Evolutionary conservation across 2,329 filamentous ascomycete species (phyloP), one percentile per base, ranked within the genome.

Genomic region (Colletotrichum brevisporum): DNA sequence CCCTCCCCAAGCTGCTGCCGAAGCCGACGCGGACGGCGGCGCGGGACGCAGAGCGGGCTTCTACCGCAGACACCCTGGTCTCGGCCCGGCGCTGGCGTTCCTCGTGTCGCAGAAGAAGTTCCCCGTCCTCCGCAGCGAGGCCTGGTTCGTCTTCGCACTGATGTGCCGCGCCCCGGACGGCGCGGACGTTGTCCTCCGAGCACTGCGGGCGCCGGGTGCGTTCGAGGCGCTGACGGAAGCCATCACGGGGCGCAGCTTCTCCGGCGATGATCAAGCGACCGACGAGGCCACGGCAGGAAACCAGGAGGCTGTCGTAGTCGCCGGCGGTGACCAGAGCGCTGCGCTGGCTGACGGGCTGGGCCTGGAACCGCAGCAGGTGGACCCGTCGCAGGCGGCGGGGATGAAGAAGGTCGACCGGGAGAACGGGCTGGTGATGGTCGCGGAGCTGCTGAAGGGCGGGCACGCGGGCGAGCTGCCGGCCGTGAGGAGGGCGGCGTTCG

Each of bases 141-240:
- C 85, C 3, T 88, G 89, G 84, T 91, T 91, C 71, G 84, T 89
- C 6, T 83, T 90, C 59, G 89, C 89, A 2, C 82, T 91, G 41
- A 87, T 91, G 83, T 84, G 84, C 48, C 83, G 88, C 31, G 83
- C 84, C 2, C 64, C 74, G 1, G 84, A 86, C 43, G 88, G 88
- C 8, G 84, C 86, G 2, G 73, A 76, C 2, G 77, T 86, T 12
- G 83, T 88, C 18, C 73, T 81, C 9, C 77, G 79, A 13, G 76
- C 84, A 1, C 76, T 90, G 52, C 75, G 81, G 10, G 77, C 82
- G 0, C 31, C 53, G 5, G 81, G 80, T n/a, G 80, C 84, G 1
- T 81, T 83, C 57, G 76, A 79, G 31, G 80, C 80, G 1, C 78
- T 91, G 1, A 79, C 80, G 1, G 79, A 85, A 71, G 78, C 85